Evolutionary conservation across 2,329 filamentous ascomycete species (phyloP), one percentile per base, ranked within the genome.

Genomic region (Volutella citrinella): DNA sequence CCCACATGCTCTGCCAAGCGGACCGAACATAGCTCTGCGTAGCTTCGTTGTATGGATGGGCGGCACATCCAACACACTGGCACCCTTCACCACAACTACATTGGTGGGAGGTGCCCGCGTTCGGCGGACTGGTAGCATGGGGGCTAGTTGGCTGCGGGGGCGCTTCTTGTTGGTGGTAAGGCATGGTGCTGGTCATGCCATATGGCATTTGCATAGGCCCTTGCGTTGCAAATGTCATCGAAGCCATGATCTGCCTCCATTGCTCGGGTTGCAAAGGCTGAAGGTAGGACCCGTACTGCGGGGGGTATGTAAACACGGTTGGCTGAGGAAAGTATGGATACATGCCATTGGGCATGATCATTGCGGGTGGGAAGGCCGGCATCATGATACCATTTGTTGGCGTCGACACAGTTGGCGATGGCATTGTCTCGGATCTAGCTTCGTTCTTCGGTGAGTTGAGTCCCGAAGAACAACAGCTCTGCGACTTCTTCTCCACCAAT

Each of bases 31-130:
- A 69, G 30, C 64, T 67, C 41, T 67, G 72, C 31, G 76, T 84
- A 15, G 79, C 75, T 7, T 76, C 68, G 46, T 85, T 85, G 51
- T 80, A 82, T 10, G 82, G 79, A 54, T 85, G 81, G 4, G 76
- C 76, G 6, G 78, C 70, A 52, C 82, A 87, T 10, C 80, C 82
- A 21, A 85, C 64, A 51, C 82, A 87, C 45, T 80, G 72, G 45
- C 82, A 87, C 18, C 65, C 65, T 34, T 81, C 75, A 14, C 82
- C 82, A 51, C 82, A 87, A 29, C 68, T 66, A 48, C 82, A 87
- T 34, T 58, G 64, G 27, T 64, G 63, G 33, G 54, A 62, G 14
- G 57, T 66, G 45, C 57, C 62, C 4, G n/a, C n/a, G n/a, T n/a
- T n/a, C n/a, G n/a, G n/a, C n/a, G n/a, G n/a, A n/a, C n/a, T n/a